phyloP scores from a whole-genome alignment of 2,329 filamentous ascomycete genomes.

The Diaporthe humulicola region DNA sequence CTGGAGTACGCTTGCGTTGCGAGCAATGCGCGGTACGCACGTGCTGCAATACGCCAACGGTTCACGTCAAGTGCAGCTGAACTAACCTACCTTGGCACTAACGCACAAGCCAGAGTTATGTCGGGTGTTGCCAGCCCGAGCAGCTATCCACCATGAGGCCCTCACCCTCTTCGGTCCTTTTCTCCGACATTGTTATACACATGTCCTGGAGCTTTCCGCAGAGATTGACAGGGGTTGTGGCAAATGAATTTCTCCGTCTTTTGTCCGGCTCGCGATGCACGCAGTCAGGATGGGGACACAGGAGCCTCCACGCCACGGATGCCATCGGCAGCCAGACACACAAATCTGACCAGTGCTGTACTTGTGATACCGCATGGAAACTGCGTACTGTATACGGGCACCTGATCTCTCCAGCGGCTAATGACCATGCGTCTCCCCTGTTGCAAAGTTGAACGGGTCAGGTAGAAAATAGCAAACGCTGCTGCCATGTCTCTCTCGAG shows the following conservation, averaged over 20 bases:
- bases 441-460: neutral
- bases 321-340: conserved; percentile 22
- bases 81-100: conserved; percentile 11
- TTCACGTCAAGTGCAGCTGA: neutral
- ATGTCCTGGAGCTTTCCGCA: neutral
- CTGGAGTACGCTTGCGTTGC: neutral
- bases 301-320: conserved; percentile 15
- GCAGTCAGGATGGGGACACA: conserved; percentile 24
- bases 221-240: conserved; percentile 21
- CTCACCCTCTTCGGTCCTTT: conserved; percentile 13
- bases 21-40: neutral
- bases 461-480: neutral
- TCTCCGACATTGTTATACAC: neutral
- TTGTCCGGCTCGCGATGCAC: conserved; percentile 30
- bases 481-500: neutral
- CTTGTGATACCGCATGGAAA: conserved; percentile 7
- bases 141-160: conserved; percentile 17
- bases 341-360: conserved; percentile 7
- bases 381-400: neutral
- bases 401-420: conserved; percentile 14
- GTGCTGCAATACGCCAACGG: conserved; percentile 8
- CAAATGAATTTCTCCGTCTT: conserved; percentile 39
- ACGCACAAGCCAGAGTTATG: conserved; percentile 12
- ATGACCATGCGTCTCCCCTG: conserved; percentile 1
- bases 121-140: conserved; percentile 8